These are phyloP conservation scores for Backusella liffmaniae DNA, from an alignment of 192 early-diverging fungal species.

Conservation along the genomic window DNA sequence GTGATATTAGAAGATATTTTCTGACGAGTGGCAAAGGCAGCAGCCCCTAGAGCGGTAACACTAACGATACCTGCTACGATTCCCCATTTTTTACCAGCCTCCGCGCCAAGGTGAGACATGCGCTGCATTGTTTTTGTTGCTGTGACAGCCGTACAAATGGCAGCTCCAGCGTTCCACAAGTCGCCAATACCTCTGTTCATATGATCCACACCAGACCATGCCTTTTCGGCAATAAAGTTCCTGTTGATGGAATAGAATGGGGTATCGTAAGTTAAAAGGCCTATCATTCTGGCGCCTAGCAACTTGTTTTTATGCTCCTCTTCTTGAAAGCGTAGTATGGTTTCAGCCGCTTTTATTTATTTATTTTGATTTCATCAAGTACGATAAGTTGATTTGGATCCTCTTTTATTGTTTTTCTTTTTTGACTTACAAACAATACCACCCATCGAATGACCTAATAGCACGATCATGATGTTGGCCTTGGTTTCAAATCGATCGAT, in stretches of 20 bases:
- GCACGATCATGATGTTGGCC: constrained; percentile 16
- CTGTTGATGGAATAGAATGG: constrained; percentile 51
- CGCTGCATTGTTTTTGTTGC: not conserved
- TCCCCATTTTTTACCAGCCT: constrained; percentile 35
- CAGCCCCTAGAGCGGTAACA: constrained; percentile 36
- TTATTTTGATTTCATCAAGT: not conserved
- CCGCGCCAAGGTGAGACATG: not conserved
- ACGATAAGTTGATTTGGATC: not conserved
- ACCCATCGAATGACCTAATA: constrained; percentile 54
- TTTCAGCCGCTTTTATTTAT: constrained; percentile 42
- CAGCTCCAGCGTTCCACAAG: not conserved
- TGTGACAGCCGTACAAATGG: not conserved
- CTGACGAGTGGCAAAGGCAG: constrained; percentile 36
- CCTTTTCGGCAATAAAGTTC: constrained; percentile 30
- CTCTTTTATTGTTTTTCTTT: not conserved
- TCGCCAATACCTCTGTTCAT: constrained; percentile 14
- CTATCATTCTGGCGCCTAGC: constrained; percentile 36
- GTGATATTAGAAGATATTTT: constrained; percentile 30
- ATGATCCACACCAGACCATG: constrained; percentile 6
- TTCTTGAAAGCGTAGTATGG: constrained; percentile 33
- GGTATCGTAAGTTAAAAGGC: constrained; percentile 53
- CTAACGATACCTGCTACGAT: constrained; percentile 38
- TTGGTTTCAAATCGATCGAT: constrained; percentile 9
- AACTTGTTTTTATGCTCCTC: not conserved
- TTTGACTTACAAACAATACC: constrained; percentile 53